phyloP scores from a whole-genome alignment of 768 basidiomycete genomes.

The Suillus americanus region DNA sequence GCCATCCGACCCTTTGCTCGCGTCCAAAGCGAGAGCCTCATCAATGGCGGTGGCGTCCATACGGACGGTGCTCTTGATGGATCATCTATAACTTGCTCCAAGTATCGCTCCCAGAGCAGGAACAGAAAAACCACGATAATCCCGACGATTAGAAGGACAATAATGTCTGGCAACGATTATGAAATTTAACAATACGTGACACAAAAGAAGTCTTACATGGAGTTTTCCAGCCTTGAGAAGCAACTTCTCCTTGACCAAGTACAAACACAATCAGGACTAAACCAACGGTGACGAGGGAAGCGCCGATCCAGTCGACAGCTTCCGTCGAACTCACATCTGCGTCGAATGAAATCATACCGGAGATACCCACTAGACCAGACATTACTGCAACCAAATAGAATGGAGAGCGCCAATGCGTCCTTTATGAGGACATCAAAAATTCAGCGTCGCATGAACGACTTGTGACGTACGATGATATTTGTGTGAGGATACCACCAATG shows the following conservation, averaged over 20 bases:
- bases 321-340: constrained; percentile 45
- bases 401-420: constrained; percentile 62
- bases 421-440: constrained; percentile 9
- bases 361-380: constrained; percentile 47
- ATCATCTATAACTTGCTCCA: constrained; percentile 40
- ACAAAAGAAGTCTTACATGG: constrained; percentile 39
- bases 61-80: constrained; percentile 21
- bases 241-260: constrained; percentile 63
- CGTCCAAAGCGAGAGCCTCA: constrained; percentile 62
- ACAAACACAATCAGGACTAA: constrained; percentile 73
- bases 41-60: constrained; percentile 57
- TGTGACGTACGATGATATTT: constrained; percentile 40
- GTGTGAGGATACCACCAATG: constrained; percentile 70
- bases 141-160: constrained; percentile 63
- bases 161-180: constrained; percentile 52
- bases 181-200: constrained; percentile 17
- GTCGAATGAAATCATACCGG: constrained; percentile 60
- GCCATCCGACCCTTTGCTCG: constrained; percentile 61
- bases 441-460: not conserved
- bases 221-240: constrained; percentile 60
- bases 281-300: constrained; percentile 60
- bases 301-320: constrained; percentile 75
- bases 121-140: constrained; percentile 56
- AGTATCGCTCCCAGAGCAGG: constrained; percentile 62
- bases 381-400: constrained; percentile 64